Conservation (phyloP, 2,329 filamentous ascomycete species). For the Alternaria sp. region DNA sequence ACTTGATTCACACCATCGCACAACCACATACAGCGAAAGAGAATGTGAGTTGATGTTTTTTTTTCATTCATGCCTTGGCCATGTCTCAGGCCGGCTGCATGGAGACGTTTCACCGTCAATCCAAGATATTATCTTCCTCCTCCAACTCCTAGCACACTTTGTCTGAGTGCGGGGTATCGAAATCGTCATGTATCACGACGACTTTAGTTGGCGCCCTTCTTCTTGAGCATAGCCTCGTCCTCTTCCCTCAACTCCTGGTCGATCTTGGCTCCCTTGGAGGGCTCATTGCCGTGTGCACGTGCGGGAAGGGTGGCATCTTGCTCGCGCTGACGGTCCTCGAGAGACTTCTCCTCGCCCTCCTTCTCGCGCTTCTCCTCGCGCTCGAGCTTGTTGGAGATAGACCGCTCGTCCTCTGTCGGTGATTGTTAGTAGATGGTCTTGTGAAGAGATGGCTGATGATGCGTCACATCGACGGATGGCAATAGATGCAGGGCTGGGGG, state of each 20-base stretch:
- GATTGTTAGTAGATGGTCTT: slow-evolving; percentile 38
- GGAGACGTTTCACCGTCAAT: slow-evolving; percentile 20
- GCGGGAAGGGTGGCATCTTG: slow-evolving; percentile 69
- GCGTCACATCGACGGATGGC: background rate
- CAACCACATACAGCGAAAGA: background rate
- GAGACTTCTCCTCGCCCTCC: slow-evolving; percentile 44
- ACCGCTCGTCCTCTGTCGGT: slow-evolving; percentile 69
- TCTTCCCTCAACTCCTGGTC: slow-evolving; percentile 74
- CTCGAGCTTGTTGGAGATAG: slow-evolving; percentile 75
- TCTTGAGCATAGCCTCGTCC: slow-evolving; percentile 69
- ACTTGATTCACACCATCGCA: slow-evolving; percentile 10
- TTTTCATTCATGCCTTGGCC: slow-evolving; percentile 20
- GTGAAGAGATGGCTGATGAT: slow-evolving; percentile 2
- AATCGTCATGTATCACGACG: slow-evolving; percentile 9
- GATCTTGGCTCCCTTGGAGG: slow-evolving; percentile 74
- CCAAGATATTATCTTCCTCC: slow-evolving; percentile 18
- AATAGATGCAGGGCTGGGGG: background rate
- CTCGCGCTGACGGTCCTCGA: slow-evolving; percentile 56
- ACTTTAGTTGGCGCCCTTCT: slow-evolving; percentile 61
- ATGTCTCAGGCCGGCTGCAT: slow-evolving; percentile 14
- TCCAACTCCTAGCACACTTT: slow-evolving; percentile 19
- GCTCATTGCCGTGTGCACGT: slow-evolving; percentile 74
- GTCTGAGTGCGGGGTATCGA: slow-evolving; percentile 22
- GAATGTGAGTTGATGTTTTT: slow-evolving; percentile 2
- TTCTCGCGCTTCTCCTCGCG: slow-evolving; percentile 66